These are phyloP conservation scores for Tetragonia tetragonoides DNA, from an alignment of 148 eudicot genomes.

Conservation along the genomic window DNA sequence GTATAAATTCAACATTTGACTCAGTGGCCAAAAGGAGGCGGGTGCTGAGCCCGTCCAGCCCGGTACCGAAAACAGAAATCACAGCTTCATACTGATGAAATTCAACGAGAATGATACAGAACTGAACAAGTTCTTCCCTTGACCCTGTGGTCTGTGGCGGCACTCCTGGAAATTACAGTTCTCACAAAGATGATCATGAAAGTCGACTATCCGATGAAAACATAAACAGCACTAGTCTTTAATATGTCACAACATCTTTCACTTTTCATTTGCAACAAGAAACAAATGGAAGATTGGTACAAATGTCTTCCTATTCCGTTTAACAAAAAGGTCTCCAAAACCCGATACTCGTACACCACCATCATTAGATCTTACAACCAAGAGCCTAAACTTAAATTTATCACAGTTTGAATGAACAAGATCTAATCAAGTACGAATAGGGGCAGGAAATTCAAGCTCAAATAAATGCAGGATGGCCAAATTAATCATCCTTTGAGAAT, in stretches of 20 bases:
- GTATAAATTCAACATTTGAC: no score
- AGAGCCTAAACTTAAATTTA: constrained; percentile 1
- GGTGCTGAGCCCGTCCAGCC: no score
- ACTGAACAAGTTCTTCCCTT: no score
- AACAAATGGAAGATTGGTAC: not conserved
- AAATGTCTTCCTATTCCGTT: not conserved
- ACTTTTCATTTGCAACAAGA: constrained; percentile 10
- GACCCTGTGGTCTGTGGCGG: no score
- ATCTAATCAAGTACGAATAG: constrained; percentile 4
- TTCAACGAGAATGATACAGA: no score
- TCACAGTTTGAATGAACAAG: constrained; percentile 17
- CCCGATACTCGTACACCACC: constrained; percentile 12
- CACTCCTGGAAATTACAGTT: no score
- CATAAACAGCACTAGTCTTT: not conserved
- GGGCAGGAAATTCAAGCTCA: constrained; percentile 8
- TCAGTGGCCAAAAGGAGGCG: no score
- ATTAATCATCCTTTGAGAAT: constrained; percentile 20
- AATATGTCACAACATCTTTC: not conserved
- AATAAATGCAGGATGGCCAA: constrained; percentile 8
- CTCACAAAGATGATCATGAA: not conserved
- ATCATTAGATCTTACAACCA: constrained; percentile 12
- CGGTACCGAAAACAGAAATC: no score
- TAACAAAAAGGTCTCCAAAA: constrained; percentile 22
- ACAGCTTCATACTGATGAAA: no score
- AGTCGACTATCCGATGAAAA: not conserved